These are phyloP conservation scores for Planoprotostelium fungivorum DNA, from an alignment of 78 protist genomes.

Conservation along the genomic window DNA sequence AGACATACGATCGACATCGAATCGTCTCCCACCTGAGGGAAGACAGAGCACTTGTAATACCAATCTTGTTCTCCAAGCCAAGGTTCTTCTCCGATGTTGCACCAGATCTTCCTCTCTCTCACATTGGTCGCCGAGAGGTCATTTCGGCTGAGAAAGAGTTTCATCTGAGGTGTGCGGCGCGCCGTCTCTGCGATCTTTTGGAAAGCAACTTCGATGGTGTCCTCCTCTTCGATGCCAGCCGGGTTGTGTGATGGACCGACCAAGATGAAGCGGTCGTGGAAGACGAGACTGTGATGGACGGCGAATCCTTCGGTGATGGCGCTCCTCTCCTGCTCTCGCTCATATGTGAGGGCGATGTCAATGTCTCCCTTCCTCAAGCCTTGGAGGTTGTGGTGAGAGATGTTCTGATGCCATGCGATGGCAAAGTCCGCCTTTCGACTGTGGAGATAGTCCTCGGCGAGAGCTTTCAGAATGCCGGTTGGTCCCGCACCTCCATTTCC, in stretches of 20 bases:
- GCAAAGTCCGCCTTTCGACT: background rate
- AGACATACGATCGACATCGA: no score
- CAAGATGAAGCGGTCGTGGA: background rate
- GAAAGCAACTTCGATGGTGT: background rate
- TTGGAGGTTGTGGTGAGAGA: background rate
- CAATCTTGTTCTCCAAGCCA: background rate
- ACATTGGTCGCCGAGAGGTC: background rate
- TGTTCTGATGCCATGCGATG: background rate
- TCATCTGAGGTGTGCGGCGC: background rate
- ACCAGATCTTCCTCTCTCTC: background rate
- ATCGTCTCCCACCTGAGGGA: no score
- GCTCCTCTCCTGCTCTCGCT: background rate
- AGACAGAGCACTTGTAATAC: background rate
- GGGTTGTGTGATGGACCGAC: background rate
- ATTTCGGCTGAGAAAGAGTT: background rate
- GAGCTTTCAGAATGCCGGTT: background rate
- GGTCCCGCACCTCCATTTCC: background rate
- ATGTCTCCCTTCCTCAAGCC: background rate
- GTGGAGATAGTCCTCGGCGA: background rate
- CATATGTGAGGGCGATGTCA: background rate
- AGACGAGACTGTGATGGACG: background rate
- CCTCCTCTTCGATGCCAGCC: background rate
- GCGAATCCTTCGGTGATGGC: background rate
- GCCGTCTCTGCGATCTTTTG: background rate
- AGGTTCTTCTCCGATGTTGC: background rate